These are phyloP conservation scores for Aspergillus terreus DNA, from an alignment of 2,329 filamentous ascomycete species.

Conservation along the genomic window DNA sequence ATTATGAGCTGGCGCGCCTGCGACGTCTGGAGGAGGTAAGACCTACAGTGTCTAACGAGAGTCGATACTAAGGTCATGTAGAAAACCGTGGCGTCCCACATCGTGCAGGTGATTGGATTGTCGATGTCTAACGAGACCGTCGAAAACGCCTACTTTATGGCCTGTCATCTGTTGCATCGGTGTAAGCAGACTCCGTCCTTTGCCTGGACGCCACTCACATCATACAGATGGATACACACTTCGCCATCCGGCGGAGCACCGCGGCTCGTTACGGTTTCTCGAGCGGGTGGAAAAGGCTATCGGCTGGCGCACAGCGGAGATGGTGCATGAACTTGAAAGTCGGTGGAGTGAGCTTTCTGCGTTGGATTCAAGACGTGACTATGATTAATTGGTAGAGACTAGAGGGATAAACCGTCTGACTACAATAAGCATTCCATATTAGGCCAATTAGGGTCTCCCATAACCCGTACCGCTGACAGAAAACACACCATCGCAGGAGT, in stretches of 20 bases:
- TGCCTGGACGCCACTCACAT: constrained; percentile 1
- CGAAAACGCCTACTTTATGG: constrained; percentile 33
- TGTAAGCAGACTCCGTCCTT: constrained; percentile 19
- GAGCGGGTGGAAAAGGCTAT: constrained; percentile 22
- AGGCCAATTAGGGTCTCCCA: too few relatives aligned
- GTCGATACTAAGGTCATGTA: constrained; percentile 3
- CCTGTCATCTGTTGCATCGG: constrained; percentile 29
- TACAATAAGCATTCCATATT: too few relatives aligned
- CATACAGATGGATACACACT: constrained; percentile 31
- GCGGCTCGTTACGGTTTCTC: constrained; percentile 27
- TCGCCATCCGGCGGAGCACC: constrained; percentile 23
- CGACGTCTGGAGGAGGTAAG: constrained; percentile 27
- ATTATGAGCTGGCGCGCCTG: constrained; percentile 25
- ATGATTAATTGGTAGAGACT: background rate
- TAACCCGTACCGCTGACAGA: too few relatives aligned
- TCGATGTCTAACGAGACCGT: constrained; percentile 33
- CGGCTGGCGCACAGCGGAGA: constrained; percentile 32
- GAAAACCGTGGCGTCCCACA: constrained; percentile 27
- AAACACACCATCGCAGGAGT: too few relatives aligned
- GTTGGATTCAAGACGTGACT: constrained; percentile 13
- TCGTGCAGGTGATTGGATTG: constrained; percentile 28
- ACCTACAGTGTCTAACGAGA: background rate
- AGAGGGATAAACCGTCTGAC: background rate
- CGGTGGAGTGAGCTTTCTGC: constrained; percentile 28
- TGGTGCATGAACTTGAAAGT: constrained; percentile 23